A percentile compares a stretch with the other conserved stretches of the same genome.
Conservation (phyloP, 1,284 basidiomycete species). For the Ceratobasidium theobromae region DNA sequence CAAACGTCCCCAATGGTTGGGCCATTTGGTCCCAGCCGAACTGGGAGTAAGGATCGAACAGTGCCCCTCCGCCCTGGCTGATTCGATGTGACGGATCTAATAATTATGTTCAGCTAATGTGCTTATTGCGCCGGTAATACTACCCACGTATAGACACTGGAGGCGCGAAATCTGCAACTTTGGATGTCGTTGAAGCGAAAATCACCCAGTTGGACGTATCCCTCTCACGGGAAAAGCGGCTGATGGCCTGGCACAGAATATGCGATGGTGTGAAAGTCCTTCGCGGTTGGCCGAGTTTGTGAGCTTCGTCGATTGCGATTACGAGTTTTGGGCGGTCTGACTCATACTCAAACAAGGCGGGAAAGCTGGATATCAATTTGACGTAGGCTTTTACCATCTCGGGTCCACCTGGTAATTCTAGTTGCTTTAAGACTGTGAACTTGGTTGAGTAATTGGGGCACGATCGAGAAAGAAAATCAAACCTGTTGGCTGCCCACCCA, state of each 20-base stretch:
- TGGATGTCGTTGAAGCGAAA: background rate
- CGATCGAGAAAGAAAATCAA: background rate
- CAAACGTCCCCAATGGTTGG: background rate
- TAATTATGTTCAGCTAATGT: too few species aligned
- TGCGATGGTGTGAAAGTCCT: background rate
- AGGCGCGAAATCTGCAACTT: background rate
- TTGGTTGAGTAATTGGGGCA: background rate
- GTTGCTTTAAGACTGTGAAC: background rate
- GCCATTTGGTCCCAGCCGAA: background rate
- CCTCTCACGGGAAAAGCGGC: background rate
- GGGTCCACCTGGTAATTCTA: background rate
- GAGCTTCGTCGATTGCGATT: constrained; percentile 2
- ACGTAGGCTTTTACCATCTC: background rate
- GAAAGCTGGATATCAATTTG: background rate
- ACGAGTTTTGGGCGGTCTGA: background rate
- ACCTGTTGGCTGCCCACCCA: background rate
- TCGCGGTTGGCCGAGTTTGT: background rate
- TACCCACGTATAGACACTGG: background rate
- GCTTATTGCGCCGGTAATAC: too few species aligned
- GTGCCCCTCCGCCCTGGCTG: too few species aligned
- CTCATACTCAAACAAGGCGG: background rate
- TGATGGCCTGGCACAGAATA: background rate
- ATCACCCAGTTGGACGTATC: background rate
- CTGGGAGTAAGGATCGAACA: background rate
- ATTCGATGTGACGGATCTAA: background rate